Evolutionary conservation across 1,139 yeast genomes (phyloP).

Genomic region (Zygosaccharomyces sapae): DNA sequence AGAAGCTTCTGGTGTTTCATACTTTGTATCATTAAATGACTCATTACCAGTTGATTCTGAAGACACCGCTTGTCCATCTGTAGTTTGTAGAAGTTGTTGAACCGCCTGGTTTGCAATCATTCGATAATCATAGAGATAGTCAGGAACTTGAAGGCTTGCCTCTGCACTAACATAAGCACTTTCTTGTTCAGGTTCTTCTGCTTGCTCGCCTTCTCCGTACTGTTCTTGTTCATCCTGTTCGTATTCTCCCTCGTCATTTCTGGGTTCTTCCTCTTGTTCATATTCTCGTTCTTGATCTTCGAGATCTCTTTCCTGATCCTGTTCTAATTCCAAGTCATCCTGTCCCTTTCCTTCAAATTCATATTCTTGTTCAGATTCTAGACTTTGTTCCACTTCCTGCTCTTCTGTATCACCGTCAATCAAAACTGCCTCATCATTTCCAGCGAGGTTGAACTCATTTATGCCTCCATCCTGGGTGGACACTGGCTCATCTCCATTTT

Average conservation of each 20-base stretch:
- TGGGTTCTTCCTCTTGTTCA: not conserved
- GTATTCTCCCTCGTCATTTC: constrained; percentile 3
- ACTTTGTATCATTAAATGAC: not conserved
- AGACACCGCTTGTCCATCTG: not conserved
- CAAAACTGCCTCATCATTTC: no score
- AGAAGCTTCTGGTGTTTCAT: not conserved
- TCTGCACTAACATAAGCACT: not conserved
- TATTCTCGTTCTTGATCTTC: not conserved
- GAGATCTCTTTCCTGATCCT: not conserved
- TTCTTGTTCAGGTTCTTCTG: not conserved
- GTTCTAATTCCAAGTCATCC: not conserved
- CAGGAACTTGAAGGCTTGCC: constrained; percentile 1
- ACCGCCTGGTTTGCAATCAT: constrained; percentile 13
- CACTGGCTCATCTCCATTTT: not conserved
- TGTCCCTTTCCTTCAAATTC: not conserved
- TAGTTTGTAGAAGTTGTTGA: not conserved
- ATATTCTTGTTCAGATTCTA: not conserved
- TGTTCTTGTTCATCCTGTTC: constrained; percentile 1
- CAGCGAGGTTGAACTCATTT: no score
- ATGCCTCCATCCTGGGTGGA: not conserved
- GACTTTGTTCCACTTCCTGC: not conserved
- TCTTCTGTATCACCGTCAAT: not conserved
- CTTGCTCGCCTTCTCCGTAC: not conserved
- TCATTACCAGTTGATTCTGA: not conserved
- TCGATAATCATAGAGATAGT: constrained; percentile 9